phyloP scores from a whole-genome alignment of 2,329 filamentous ascomycete genomes.

The Lecanoromycetidae sp. region DNA sequence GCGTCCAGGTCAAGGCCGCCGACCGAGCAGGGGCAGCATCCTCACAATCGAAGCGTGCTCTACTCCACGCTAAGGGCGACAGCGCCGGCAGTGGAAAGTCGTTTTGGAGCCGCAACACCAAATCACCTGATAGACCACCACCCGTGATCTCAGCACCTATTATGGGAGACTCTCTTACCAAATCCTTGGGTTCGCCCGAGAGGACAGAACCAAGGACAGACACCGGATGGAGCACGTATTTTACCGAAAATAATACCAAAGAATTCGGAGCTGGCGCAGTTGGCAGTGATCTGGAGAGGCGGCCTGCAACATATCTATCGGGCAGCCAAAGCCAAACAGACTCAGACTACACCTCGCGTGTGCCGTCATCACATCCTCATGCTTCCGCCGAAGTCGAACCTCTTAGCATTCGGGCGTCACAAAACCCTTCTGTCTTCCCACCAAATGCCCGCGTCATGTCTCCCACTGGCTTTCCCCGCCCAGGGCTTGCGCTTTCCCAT shows the following conservation, averaged over 20 bases:
- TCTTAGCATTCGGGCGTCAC: constrained; percentile 14
- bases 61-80: constrained; percentile 14
- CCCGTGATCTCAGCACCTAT: constrained; percentile 17
- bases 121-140: constrained; percentile 12
- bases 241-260: constrained; percentile 27
- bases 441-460: constrained; percentile 9
- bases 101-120: constrained; percentile 15
- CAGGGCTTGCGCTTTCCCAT: constrained; percentile 12
- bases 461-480: constrained; percentile 9
- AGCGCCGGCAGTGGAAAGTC: constrained; percentile 17
- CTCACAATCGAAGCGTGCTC: constrained; percentile 16
- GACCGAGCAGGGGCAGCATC: constrained; percentile 11
- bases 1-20: not conserved
- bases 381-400: constrained; percentile 18
- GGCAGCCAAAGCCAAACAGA: constrained; percentile 13
- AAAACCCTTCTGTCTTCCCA: constrained; percentile 10
- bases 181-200: constrained; percentile 9
- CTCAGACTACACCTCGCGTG: constrained; percentile 16
- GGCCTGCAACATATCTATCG: constrained; percentile 15
- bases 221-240: constrained; percentile 39
- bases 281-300: constrained; percentile 7
- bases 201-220: constrained; percentile 32
- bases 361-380: constrained; percentile 14
- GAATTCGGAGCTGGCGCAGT: constrained; percentile 15
- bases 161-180: constrained; percentile 10